Base-by-base conservation (phyloP, 108 stramenopile genomes). In the Aureococcus anophagefferens region DNA sequence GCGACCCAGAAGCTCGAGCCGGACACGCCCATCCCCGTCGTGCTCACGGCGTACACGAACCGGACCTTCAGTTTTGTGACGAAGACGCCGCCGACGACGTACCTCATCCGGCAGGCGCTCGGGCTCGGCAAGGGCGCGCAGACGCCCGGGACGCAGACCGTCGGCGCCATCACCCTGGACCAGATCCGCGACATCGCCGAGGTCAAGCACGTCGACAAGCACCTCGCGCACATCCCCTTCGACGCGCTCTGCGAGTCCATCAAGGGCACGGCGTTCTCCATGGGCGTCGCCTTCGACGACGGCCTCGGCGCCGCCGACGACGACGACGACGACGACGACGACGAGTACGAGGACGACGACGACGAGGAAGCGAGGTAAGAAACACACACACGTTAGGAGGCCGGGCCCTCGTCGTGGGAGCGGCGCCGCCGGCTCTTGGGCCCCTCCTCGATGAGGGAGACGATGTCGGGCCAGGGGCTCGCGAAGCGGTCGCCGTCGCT, bases 1-100 rank as follows among this genome's bases (percentile, higher is more conserved):
- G 34, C 15, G 30, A 72, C 71, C 4, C 46, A 72, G 32, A 65
- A 65, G 21, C 4, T 64, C 7, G 65, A 64, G 36, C 46, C 46
- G 65, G 63, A 72, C 33, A 35, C 40, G 37, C 62, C 64, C 30
- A 30, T 40, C 13, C 71, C 71, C 33, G 71, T 72, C 15, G 30
- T 65, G 13, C 28, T 65, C 4, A 33, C 65, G 32, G 34, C 34
- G 0, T 17, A 33, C 15, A 5, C 33, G 65, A 31, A 65, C 34
- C 32, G 65, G 14, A 65, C 65, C 17, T 65, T 34, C 18, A 5
- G 5, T 15, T 65, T 65, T 65, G 65, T 33, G 30, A 25, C 21
- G 30, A 14, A 28, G 65, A 65, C 32, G 65, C 34, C 33, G 32
- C 32, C 33, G 16, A 65, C 33, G 32, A 11, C 32, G 65, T 65